Conservation (phyloP, 768 basidiomycete genomes). For the Mycena floridula region DNA sequence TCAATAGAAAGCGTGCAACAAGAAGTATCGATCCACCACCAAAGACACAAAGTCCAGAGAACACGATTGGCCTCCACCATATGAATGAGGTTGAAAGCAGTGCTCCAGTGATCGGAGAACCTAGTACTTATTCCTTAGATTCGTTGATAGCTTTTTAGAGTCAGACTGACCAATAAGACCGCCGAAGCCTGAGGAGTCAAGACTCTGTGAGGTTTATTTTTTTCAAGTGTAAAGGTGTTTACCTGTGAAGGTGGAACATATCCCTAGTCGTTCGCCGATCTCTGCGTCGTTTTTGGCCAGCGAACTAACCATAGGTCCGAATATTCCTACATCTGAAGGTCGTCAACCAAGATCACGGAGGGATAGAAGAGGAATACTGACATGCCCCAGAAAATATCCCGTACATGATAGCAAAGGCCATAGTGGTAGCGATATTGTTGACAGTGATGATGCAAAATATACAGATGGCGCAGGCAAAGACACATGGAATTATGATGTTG, state of each 20-base stretch:
- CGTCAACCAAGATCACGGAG: background rate
- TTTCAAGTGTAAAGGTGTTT: conserved; percentile 7
- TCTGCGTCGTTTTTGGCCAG: conserved; percentile 40
- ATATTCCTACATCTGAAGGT: conserved; percentile 29
- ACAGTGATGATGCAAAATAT: conserved; percentile 40
- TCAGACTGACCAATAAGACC: conserved; percentile 30
- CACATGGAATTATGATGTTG: conserved; percentile 31
- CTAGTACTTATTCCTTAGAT: conserved; percentile 19
- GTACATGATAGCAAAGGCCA: conserved; percentile 33
- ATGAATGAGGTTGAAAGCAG: conserved; percentile 42
- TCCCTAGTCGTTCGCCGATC: conserved; percentile 49
- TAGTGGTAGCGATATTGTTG: conserved; percentile 23
- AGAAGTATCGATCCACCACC: background rate
- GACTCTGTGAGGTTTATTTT: background rate
- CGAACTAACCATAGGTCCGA: conserved; percentile 36
- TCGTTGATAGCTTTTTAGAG: background rate
- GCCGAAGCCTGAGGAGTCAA: conserved; percentile 25
- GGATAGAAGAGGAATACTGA: conserved; percentile 20
- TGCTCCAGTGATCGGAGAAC: conserved; percentile 53
- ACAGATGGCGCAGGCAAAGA: conserved; percentile 23
- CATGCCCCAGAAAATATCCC: conserved; percentile 44
- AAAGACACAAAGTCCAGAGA: conserved; percentile 37
- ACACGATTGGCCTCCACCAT: conserved; percentile 57
- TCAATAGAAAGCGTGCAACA: no score
- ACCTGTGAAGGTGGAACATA: conserved; percentile 45